Base-by-base conservation (phyloP, 768 basidiomycete species). In the Termitomyces heimii region DNA sequence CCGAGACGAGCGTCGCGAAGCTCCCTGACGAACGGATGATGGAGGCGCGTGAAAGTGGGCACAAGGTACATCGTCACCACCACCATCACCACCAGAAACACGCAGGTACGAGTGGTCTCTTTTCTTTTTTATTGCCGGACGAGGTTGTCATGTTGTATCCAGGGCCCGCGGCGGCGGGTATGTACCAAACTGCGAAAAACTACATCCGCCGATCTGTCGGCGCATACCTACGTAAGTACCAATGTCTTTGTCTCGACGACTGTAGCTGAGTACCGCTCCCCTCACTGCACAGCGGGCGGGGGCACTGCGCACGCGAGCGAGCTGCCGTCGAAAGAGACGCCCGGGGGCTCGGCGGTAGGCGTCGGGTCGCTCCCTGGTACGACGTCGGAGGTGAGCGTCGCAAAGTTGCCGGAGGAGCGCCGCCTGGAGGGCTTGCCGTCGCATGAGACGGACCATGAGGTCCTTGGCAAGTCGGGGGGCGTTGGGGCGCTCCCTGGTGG, bases 281-380 rank as follows among this genome's bases (percentile, higher is more conserved):
- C n/a, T n/a, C n/a, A 4, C 29, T 29, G 5, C n/a, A 7, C 39
- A 18, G 18, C 37, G 7, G 18, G 39, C 59, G 6, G 46, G 37
- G 46, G 20, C 44, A 31, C 43, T 20, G 9, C 51, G 14, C 43
- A 32, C n/a, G n/a, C 31, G 3, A 54, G 50, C 10, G 22, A 43
- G 12, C 10, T 58, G 9, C 56, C 60, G 1, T 55, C 60, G 20
- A 63, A 48, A 1, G 67, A 68, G 53, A 51, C 43, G 13, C 60
- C 66, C 1, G 47, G 57, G 7, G 63, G 61, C 0, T 66, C 66
- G 3, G 7, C n/a, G 1, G 70, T 65, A 6, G 83, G 82, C 16
- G 76, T 78, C 1, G 81, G 81, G 9, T 73, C 80, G 0, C 73
- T 83, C 14, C 81, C 82, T 0, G 82, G 81, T 13, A 68, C 67